Evolutionary conservation across 768 basidiomycete genomes (phyloP), one percentile per base, ranked within the genome.

Genomic region (Tulasnella sp.): DNA sequence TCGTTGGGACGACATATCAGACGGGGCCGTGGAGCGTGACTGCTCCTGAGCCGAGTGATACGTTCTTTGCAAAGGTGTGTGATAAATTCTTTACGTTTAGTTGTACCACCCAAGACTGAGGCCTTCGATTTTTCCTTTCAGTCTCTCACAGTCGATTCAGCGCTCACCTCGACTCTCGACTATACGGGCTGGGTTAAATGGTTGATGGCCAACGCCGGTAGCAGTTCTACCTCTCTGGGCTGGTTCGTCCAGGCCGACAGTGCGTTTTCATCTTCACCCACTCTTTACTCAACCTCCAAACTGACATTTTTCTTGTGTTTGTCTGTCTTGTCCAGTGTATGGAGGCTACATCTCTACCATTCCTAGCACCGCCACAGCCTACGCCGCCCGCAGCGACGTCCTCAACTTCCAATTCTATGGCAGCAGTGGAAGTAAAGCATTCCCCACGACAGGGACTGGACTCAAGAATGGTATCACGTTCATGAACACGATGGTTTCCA

Each of bases 331-430:
- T 38, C 34, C 45, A 61, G 64, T 66, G 23, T 67, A 67, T 34
- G 64, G 63, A 56, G 79, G 78, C 9, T 74, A 70, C 5, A 73
- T 80, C 64, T 78, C 76, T 61, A 64, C 70, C n/a, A 71, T 78
- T 3, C 62, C 72, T 4, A 34, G 67, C 7, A 65, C 73, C 48
- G 72, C 71, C 0, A 78, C 77, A 0, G 73, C 79, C 0, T 81
- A 78, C 60, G 73, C 70, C 0, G 73, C 75, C 58, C 70, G 79
- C 15, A 69, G 67, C 59, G 72, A 75, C 1, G 64, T 76, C 49
- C 78, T 78, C 52, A 75, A 72, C 2, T 72, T 80, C 54, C 79
- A 80, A 65, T 67, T 80, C 55, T 79, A 81, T 63, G 77, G 76
- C 0, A 77, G 76, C 0, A 72, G 75, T 3, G 30, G n/a, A 10